Conservation (phyloP, 2,329 filamentous ascomycete genomes). For the Beauveria rudraprayagi region DNA sequence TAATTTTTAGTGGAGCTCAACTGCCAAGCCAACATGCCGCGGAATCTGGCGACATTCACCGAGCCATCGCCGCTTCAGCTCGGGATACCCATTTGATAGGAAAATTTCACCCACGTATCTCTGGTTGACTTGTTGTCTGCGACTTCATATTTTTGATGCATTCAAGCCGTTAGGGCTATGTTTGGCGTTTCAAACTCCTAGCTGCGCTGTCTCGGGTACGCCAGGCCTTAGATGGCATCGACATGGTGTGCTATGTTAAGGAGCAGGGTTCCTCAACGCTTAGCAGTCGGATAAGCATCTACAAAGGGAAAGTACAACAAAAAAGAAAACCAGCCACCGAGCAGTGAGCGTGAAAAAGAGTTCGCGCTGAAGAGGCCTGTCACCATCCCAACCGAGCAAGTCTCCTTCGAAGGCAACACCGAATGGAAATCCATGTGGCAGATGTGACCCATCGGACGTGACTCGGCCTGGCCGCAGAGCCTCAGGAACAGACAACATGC, state of each 20-base stretch:
- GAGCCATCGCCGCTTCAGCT: slow-evolving; percentile 3
- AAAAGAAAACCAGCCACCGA: background rate
- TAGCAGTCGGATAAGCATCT: background rate
- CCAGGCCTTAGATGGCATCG: too few relatives aligned
- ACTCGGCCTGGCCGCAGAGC: background rate
- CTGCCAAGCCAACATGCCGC: background rate
- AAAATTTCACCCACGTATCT: background rate
- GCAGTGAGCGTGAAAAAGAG: background rate
- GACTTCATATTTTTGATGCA: too few relatives aligned
- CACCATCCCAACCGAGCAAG: background rate
- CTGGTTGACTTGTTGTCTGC: too few relatives aligned
- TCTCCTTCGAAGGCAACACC: background rate
- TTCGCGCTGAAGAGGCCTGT: background rate
- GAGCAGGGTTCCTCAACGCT: background rate
- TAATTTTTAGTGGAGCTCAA: slow-evolving; percentile 2
- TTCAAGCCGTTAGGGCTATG: too few relatives aligned
- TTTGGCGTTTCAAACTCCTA: too few relatives aligned
- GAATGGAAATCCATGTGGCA: background rate
- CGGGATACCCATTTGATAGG: background rate
- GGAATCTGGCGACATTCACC: slow-evolving; percentile 1
- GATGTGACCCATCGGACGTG: background rate
- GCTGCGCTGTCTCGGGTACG: too few relatives aligned
- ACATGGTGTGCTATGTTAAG: too few relatives aligned
- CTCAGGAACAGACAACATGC: background rate
- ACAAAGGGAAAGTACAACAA: background rate